A percentile compares a stretch with the other conserved stretches of the same genome.
Evolutionary conservation across 495 filamentous ascomycete species (phyloP).

Genomic region (Hypoxylon trugodes): DNA sequence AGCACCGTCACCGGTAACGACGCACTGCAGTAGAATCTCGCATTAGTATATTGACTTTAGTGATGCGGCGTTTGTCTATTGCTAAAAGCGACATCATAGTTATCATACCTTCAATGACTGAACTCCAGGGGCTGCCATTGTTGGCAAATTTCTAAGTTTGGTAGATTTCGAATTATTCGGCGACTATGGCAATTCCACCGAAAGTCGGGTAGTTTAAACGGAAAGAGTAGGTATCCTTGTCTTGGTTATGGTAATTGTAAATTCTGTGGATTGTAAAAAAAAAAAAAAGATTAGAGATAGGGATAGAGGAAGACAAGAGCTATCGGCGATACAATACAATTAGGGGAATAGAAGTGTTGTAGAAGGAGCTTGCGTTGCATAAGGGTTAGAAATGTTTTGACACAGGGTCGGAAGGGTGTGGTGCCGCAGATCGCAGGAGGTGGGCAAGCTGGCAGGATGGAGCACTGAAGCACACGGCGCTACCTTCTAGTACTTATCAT

Average conservation of each 20-base stretch:
- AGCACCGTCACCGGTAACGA: slow-evolving; percentile 98
- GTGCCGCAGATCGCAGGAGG: slow-evolving; percentile 52
- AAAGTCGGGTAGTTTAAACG: slow-evolving; percentile 11
- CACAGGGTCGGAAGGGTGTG: slow-evolving; percentile 49
- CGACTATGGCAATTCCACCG: slow-evolving; percentile 4
- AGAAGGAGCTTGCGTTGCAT: slow-evolving; percentile 45
- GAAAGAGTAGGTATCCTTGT: not conserved
- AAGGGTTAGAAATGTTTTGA: slow-evolving; percentile 53
- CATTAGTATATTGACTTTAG: slow-evolving; percentile 31
- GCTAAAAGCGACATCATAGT: slow-evolving; percentile 24
- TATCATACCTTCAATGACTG: slow-evolving; percentile 66
- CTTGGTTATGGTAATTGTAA: slow-evolving; percentile 3
- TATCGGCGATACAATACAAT: slow-evolving; percentile 21
- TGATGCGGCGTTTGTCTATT: slow-evolving; percentile 17
- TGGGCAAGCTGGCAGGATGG: slow-evolving; percentile 32
- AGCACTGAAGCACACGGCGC: no score
- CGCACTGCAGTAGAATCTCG: slow-evolving; percentile 69
- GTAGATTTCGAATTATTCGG: slow-evolving; percentile 16
- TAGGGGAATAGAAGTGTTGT: slow-evolving; percentile 28
- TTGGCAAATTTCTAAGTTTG: slow-evolving; percentile 33
- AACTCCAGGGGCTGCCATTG: slow-evolving; percentile 62
- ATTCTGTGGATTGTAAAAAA: no score
- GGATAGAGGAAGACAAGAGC: no score
- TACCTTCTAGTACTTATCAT: no score
- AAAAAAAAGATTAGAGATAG: no score